phyloP scores from a whole-genome alignment of 768 basidiomycete genomes.

The Phanerodontia chrysosporium region DNA sequence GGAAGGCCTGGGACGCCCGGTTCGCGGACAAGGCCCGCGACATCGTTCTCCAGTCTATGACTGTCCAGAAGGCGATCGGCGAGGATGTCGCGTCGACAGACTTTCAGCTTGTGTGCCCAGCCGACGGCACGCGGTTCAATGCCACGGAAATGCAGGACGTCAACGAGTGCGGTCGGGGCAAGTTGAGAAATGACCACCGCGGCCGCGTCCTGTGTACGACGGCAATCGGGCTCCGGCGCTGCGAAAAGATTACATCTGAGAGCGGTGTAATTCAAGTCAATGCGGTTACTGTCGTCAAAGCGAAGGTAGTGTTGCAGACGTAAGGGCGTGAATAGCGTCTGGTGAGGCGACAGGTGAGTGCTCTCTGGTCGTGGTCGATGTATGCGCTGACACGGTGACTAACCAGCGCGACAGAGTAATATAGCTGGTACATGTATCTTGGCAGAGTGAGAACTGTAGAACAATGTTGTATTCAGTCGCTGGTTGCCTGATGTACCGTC shows the following conservation, averaged over 20 bases:
- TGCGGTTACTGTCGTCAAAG: background rate
- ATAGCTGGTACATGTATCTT: too few species aligned
- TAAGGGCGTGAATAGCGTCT: too few species aligned
- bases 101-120: constrained; percentile 1
- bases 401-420: too few species aligned
- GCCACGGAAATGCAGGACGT: background rate
- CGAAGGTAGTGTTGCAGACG: background rate
- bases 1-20: background rate
- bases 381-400: too few species aligned
- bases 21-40: background rate
- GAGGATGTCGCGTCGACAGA: constrained; percentile 6
- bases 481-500: too few species aligned
- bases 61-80: background rate
- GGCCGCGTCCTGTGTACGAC: background rate
- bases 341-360: too few species aligned
- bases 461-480: too few species aligned
- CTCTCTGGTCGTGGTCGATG: too few species aligned
- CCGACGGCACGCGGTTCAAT: background rate
- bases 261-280: background rate
- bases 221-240: background rate
- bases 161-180: background rate
- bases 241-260: background rate
- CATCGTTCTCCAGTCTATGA: background rate
- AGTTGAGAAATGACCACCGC: background rate
- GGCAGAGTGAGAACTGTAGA: too few species aligned